Evolutionary conservation across 768 basidiomycete species (phyloP), one percentile per base, ranked within the genome.

Genomic region (Mycena maculata): DNA sequence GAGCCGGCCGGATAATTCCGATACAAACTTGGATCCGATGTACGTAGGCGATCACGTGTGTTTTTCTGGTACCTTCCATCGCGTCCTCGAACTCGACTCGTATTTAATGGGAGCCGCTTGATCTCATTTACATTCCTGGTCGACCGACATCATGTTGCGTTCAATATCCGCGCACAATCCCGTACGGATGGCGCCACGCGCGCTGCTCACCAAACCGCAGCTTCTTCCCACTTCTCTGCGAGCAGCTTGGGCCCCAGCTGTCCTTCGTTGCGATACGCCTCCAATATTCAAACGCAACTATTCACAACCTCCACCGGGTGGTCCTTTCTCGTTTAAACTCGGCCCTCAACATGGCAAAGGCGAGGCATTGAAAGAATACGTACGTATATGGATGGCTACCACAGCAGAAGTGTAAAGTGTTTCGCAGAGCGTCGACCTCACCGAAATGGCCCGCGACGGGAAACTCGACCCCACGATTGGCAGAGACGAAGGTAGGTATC

Each of bases 381-480:
- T 81, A 65, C 56, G 83, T 76, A 20, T 25, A 18, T n/a, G 25
- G 31, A 56, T 11, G 20, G 42, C 16, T 49, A 66, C 61, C 22
- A 7, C 30, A n/a, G 22, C 38, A 60, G n/a, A 44, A 41, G 22
- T 50, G 47, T 39, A 44, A 16, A 58, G 25, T 41, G 10, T 36
- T 28, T 27, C 39, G 4, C 64, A 94, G 93, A 93, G 92, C 68
- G 82, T 90, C 2, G 95, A 97, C 73, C 78, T 96, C 28, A 98
- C 94, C 0, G 90, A 95, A 71, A 81, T 95, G 72, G 95, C 95
- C 2, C 87, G 83, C 70, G 82, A 90, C 36, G 95, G 96, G 30
- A 95, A 96, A 75, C 82, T 97, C 3, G 95, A 98, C 76, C 95
- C 95, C 1, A 90, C 89, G 8, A 98, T 98, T 76, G 95, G 95